A percentile compares a stretch with the other conserved stretches of the same genome.
Conservation (phyloP, 2,329 filamentous ascomycete species). For the Arthrinium puccinioides region DNA sequence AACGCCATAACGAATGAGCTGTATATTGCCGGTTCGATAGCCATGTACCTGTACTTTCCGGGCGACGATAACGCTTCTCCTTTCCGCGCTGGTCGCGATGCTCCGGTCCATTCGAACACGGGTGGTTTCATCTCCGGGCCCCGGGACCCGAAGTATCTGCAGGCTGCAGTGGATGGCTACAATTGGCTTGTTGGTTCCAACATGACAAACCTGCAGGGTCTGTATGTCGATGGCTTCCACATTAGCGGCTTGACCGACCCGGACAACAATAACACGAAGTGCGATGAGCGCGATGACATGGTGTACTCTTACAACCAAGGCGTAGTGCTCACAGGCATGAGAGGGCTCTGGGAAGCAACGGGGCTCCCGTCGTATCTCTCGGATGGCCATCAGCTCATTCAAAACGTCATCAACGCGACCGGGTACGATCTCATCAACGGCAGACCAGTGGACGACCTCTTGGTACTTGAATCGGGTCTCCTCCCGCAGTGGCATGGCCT, state of each 20-base stretch:
- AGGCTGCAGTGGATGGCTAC: slow-evolving; percentile 71
- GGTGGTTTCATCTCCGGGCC: slow-evolving; percentile 23
- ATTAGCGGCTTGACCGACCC: slow-evolving; percentile 58
- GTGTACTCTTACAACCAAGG: slow-evolving; percentile 97
- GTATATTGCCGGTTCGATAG: slow-evolving; percentile 74
- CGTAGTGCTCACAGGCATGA: slow-evolving; percentile 74
- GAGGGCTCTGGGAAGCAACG: slow-evolving; percentile 73
- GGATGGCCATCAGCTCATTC: slow-evolving; percentile 74
- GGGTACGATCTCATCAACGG: slow-evolving; percentile 56
- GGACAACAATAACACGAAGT: slow-evolving; percentile 60
- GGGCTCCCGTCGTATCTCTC: slow-evolving; percentile 63
- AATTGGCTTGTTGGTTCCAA: slow-evolving; percentile 71
- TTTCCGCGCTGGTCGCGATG: slow-evolving; percentile 31
- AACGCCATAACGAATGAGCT: slow-evolving; percentile 95
- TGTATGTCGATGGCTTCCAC: slow-evolving; percentile 87
- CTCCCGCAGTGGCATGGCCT: slow-evolving; percentile 63
- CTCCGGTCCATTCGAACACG: slow-evolving; percentile 25
- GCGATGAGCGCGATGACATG: slow-evolving; percentile 78
- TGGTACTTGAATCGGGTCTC: slow-evolving; percentile 21
- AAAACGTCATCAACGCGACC: slow-evolving; percentile 67
- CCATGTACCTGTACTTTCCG: slow-evolving; percentile 86
- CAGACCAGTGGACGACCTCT: slow-evolving; percentile 32
- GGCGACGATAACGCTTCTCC: slow-evolving; percentile 70
- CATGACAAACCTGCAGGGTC: slow-evolving; percentile 69
- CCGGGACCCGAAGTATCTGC: slow-evolving; percentile 58